Percentiles rank a stretch among this genome's conserved stretches.
phyloP scores from a whole-genome alignment of 2,329 filamentous ascomycete genomes.

The Talaromyces sp. region DNA sequence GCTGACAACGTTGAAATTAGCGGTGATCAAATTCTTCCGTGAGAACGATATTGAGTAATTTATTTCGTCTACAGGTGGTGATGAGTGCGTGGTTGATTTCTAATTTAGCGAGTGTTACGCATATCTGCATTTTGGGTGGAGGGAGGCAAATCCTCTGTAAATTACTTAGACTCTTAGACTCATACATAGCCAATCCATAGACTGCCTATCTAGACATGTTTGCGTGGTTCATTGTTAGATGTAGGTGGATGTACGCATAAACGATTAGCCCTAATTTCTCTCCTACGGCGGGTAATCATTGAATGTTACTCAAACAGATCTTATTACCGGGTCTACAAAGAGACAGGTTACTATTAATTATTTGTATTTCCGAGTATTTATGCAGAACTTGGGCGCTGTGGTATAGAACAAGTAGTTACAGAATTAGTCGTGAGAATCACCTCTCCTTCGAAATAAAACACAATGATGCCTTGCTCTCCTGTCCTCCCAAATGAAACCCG shows the following conservation, averaged over 20 bases:
- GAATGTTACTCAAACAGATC: no score
- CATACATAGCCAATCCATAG: not conserved
- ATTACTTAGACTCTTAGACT: not conserved
- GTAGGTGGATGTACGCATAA: not conserved
- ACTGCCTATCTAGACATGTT: not conserved
- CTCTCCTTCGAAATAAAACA: not conserved
- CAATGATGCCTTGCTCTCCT: not conserved
- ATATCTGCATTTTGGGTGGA: not conserved
- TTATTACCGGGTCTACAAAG: no score
- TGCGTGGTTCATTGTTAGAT: not conserved
- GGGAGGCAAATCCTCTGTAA: not conserved
- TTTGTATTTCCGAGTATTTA: not conserved
- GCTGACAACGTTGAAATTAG: constrained; percentile 25
- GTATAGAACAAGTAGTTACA: not conserved
- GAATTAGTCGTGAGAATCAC: not conserved
- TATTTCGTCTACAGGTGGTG: not conserved
- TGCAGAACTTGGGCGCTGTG: not conserved
- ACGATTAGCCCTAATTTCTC: not conserved
- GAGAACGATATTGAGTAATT: constrained; percentile 22
- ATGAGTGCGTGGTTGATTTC: not conserved
- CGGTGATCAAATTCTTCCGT: constrained; percentile 34
- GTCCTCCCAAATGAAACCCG: not conserved
- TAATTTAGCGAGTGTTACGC: not conserved
- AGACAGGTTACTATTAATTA: not conserved
- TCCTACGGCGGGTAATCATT: not conserved